These are phyloP conservation scores for Hanseniaspora clermontiae DNA, from an alignment of 805 yeast species.

Conservation along the genomic window DNA sequence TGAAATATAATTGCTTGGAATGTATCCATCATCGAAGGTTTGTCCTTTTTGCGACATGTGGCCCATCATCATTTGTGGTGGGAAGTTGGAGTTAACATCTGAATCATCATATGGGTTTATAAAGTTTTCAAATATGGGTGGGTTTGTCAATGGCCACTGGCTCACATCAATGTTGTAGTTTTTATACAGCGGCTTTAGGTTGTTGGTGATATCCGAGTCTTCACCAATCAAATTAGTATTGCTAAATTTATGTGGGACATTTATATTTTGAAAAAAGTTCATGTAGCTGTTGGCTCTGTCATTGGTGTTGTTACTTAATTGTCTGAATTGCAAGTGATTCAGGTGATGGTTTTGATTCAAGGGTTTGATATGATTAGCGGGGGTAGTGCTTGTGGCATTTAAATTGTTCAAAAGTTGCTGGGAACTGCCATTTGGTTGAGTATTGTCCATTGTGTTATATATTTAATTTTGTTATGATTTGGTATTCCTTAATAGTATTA, in stretches of 20 bases:
- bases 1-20: not conserved
- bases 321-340: not conserved
- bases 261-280: not conserved
- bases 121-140: conserved; percentile 37
- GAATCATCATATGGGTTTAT: conserved; percentile 17
- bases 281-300: not conserved
- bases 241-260: not conserved
- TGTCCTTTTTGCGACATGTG: not conserved
- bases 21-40: not conserved
- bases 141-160: conserved; percentile 35
- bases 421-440: not conserved
- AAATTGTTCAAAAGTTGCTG: not conserved
- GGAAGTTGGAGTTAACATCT: not conserved
- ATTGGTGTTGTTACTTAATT: conserved; percentile 2
- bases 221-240: conserved; percentile 1
- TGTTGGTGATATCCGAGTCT: conserved; percentile 3
- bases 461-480: not conserved
- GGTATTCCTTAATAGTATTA: too few species aligned
- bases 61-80: not conserved
- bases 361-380: not conserved
- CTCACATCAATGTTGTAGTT: conserved; percentile 35
- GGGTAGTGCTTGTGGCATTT: not conserved
- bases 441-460: not conserved
- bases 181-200: conserved; percentile 32
- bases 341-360: not conserved